Evolutionary conservation across 192 early-diverging fungal species (phyloP), one percentile per base, ranked within the genome.

Genomic region (Lunasporangiospora selenospora): DNA sequence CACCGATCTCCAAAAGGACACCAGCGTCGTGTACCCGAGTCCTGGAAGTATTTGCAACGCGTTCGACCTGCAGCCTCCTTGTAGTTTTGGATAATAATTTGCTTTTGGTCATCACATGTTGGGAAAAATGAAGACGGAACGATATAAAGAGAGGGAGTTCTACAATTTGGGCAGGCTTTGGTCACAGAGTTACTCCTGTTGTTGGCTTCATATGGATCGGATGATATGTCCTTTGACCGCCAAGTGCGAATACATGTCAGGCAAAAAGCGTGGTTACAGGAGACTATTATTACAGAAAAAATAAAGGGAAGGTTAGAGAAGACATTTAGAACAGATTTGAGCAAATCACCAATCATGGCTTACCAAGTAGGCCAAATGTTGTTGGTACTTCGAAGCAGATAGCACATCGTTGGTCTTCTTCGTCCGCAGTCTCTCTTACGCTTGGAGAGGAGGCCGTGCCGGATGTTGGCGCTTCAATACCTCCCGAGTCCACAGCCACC

Each of bases 191-290:
- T 19, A 11, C 18, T 62, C 5, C 43, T 45, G 31, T 52, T 33
- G 13, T 53, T 47, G 41, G 24, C 13, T 0, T 40, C 36, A 4
- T 57, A 30, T 2, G 53, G n/a, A 29, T 73, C 54, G 19, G 37
- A 12, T 5, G 45, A 47, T n/a, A 63, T 63, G 12, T 73, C 55
- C 49, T 73, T 73, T 34, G 69, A 40, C 26, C 69, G 48, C 69
- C 69, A 73, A 10, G 60, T 73, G 33, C 69, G 60, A 49, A 73
- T 73, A 34, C 69, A 73, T 21, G 53, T 57, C 54, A 73, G 10
- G 23, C 69, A 73, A 54, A 73, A 73, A 42, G 69, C 46, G 55
- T 73, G 69, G 53, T 73, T 73, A 23, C 69, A 73, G 3, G 69
- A 73, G 3, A 45, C 69, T 73, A 63, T 16, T 21, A 31, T 32